Conservation (phyloP, 1,284 basidiomycete genomes). For the Sanghuangporus sanghuang region DNA sequence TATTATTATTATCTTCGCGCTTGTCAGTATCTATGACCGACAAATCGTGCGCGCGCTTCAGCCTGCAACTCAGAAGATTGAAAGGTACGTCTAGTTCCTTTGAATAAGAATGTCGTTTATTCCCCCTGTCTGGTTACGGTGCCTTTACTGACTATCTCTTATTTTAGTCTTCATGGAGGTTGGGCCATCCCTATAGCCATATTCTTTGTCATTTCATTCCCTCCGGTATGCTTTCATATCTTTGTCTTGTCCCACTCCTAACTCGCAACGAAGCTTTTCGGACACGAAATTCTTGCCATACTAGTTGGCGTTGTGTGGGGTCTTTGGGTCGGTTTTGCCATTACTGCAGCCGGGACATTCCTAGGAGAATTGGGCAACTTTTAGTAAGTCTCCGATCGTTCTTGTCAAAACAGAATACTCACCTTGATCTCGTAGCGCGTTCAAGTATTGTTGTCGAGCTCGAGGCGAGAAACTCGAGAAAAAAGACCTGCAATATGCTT, state of each 20-base stretch:
- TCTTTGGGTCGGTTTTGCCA: conserved; percentile 54
- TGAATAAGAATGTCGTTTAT: too few relatives aligned
- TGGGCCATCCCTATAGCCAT: conserved; percentile 47
- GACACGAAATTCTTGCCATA: conserved; percentile 73
- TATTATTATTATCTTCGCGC: conserved; percentile 35
- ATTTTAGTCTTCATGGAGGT: conserved; percentile 29
- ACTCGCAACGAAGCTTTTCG: conserved; percentile 47
- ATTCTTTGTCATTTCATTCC: conserved; percentile 33
- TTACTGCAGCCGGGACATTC: conserved; percentile 30
- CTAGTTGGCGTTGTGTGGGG: conserved; percentile 79
- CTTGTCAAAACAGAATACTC: background rate
- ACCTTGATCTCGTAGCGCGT: conserved; percentile 30
- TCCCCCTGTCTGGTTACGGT: too few relatives aligned
- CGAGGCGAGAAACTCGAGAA: conserved; percentile 54
- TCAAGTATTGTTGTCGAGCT: conserved; percentile 40
- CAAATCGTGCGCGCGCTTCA: conserved; percentile 56
- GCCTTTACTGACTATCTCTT: background rate
- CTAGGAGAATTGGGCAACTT: conserved; percentile 32
- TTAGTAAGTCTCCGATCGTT: conserved; percentile 20
- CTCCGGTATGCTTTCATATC: conserved; percentile 33
- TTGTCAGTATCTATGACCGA: conserved; percentile 51
- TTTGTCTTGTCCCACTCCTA: background rate
- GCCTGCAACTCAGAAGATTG: conserved; percentile 50
- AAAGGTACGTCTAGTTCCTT: conserved; percentile 25
- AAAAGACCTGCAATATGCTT: conserved; percentile 54